Percentiles rank a stretch among this genome's conserved stretches.
Conservation (phyloP, 257 asterid species). For the Schizonepeta tenuifolia region DNA sequence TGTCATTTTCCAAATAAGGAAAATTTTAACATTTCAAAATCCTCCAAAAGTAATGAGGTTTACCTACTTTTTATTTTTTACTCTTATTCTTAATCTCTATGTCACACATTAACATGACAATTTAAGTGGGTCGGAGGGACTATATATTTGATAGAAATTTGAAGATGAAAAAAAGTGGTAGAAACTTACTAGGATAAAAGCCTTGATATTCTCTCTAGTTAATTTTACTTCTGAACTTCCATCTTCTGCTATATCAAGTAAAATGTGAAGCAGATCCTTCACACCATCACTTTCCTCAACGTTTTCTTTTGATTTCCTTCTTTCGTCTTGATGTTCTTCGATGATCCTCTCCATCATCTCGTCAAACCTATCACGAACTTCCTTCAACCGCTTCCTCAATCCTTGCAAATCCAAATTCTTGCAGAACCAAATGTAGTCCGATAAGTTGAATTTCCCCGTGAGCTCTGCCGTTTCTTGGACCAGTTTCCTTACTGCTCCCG, state of each 20-base stretch:
- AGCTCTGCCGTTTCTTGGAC: slow-evolving; percentile 58
- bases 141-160: not conserved
- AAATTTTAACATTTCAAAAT: too few species aligned
- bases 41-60: too few species aligned
- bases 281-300: not conserved
- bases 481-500: slow-evolving; percentile 54
- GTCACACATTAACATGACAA: too few species aligned
- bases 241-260: slow-evolving; percentile 69
- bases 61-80: too few species aligned
- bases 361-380: slow-evolving; percentile 56
- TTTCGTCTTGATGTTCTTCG: slow-evolving; percentile 49
- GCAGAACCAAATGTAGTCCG: slow-evolving; percentile 70
- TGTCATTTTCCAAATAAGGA: too few species aligned
- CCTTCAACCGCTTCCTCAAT: slow-evolving; percentile 49
- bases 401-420: slow-evolving; percentile 78
- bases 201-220: slow-evolving; percentile 67
- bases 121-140: too few species aligned
- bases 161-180: not conserved
- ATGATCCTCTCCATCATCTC: slow-evolving; percentile 67
- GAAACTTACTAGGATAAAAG: slow-evolving; percentile 63
- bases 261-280: slow-evolving; percentile 64
- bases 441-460: slow-evolving; percentile 60
- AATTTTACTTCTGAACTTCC: slow-evolving; percentile 49
- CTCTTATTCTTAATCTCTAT: too few species aligned
- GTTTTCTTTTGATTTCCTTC: slow-evolving; percentile 35